Conservation (phyloP, 768 basidiomycete genomes). For the Amanita exitialis region DNA sequence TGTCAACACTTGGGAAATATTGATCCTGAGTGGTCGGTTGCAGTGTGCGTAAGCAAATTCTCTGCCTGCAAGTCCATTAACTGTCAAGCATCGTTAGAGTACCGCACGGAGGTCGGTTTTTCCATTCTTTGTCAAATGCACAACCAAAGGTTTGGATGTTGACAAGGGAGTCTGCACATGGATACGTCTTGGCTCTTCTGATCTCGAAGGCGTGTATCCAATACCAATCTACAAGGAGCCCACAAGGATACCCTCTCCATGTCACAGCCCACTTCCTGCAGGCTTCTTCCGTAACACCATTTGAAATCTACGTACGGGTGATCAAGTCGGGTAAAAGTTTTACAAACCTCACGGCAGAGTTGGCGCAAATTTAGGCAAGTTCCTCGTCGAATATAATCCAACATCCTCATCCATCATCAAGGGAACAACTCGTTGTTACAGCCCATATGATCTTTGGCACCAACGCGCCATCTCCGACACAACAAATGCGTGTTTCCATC, state of each 20-base stretch:
- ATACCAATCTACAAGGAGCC: constrained; percentile 32
- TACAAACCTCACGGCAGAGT: constrained; percentile 47
- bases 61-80: constrained; percentile 1
- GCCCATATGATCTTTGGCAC: constrained; percentile 49
- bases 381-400: not conserved
- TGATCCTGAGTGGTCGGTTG: constrained; percentile 35
- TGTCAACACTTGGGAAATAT: constrained; percentile 24
- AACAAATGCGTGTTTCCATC: constrained; percentile 22
- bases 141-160: not conserved
- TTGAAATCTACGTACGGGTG: constrained; percentile 35
- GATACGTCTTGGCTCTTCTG: constrained; percentile 47
- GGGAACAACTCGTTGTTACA: constrained; percentile 35
- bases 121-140: not conserved
- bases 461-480: constrained; percentile 23
- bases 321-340: constrained; percentile 43
- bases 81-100: constrained; percentile 21
- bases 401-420: constrained; percentile 12
- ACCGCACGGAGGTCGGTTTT: constrained; percentile 41
- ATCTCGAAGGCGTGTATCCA: constrained; percentile 45
- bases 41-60: constrained; percentile 24
- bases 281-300: constrained; percentile 27
- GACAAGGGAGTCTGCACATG: constrained; percentile 19
- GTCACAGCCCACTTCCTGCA: constrained; percentile 50
- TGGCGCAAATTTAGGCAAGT: constrained; percentile 47
- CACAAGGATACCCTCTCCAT: constrained; percentile 52